Conservation (phyloP, 352 stramenopile species). For the Blastocystis sp. region DNA sequence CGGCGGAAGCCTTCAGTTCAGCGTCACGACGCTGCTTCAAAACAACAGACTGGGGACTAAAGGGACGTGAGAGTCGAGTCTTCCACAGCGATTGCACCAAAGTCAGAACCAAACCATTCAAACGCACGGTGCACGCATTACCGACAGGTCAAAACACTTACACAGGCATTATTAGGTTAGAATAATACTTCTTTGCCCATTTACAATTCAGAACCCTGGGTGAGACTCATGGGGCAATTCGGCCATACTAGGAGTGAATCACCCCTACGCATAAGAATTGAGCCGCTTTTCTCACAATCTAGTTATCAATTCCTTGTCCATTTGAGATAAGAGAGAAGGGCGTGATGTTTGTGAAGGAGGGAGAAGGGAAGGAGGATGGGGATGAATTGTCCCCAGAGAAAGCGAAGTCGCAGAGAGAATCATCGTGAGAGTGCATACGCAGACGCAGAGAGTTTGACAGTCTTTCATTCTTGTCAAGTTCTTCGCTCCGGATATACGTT, state of each 20-base stretch:
- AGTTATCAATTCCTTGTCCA: no score
- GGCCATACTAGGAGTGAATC: no score
- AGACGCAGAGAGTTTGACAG: not conserved
- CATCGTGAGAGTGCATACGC: no score
- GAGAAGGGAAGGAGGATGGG: no score
- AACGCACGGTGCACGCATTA: not conserved
- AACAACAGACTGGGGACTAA: constrained; percentile 70
- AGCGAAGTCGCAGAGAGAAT: no score
- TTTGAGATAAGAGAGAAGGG: no score
- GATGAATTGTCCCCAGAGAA: no score
- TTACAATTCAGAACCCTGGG: no score
- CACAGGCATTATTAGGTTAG: not conserved
- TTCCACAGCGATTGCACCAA: not conserved
- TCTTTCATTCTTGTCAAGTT: not conserved
- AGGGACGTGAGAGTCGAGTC: not conserved
- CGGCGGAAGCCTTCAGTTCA: constrained; percentile 62
- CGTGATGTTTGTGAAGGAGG: no score
- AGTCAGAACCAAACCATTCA: not conserved
- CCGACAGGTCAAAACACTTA: not conserved
- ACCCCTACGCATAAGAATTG: no score
- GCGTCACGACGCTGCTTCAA: constrained; percentile 64
- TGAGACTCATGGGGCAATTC: no score
- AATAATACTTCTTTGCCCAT: not conserved
- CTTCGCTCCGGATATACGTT: not conserved
- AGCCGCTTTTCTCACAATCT: no score